phyloP scores from a whole-genome alignment of 2,329 filamentous ascomycete species.

The Epichloe bromicola region DNA sequence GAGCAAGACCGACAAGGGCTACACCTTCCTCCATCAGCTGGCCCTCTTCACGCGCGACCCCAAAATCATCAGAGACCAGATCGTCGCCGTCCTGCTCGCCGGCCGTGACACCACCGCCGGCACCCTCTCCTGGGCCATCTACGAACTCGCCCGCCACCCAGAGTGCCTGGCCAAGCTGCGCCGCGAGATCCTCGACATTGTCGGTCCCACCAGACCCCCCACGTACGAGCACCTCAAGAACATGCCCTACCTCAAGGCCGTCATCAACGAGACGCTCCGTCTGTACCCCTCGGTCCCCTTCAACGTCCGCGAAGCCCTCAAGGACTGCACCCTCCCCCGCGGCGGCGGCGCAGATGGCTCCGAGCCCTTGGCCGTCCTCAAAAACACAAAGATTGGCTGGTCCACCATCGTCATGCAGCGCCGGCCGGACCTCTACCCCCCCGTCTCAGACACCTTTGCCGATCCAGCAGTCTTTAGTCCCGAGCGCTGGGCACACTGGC shows the following conservation, averaged over 20 bases:
- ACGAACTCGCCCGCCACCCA: constrained; percentile 65
- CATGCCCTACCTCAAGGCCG: constrained; percentile 69
- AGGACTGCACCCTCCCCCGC: constrained; percentile 60
- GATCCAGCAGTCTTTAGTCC: constrained; percentile 31
- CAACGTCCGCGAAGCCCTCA: constrained; percentile 60
- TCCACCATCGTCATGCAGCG: constrained; percentile 39
- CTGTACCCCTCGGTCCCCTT: constrained; percentile 69
- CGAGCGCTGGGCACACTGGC: constrained; percentile 38
- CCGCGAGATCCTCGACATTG: constrained; percentile 52
- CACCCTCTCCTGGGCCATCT: constrained; percentile 69
- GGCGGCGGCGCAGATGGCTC: constrained; percentile 44
- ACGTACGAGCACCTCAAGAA: constrained; percentile 73
- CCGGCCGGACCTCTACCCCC: constrained; percentile 33
- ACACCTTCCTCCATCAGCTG: constrained; percentile 79
- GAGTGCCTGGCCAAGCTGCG: constrained; percentile 55
- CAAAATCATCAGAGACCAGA: constrained; percentile 67
- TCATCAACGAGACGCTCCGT: constrained; percentile 66
- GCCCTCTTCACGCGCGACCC: constrained; percentile 60
- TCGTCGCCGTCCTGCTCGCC: constrained; percentile 70
- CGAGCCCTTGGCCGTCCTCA: constrained; percentile 28
- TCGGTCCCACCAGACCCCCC: constrained; percentile 50
- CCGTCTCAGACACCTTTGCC: constrained; percentile 23
- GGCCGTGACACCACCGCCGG: constrained; percentile 79
- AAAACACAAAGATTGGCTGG: constrained; percentile 34
- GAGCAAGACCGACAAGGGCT: constrained; percentile 55